phyloP scores from a whole-genome alignment of 2,329 filamentous ascomycete species.

The Trichoderma sp. region DNA sequence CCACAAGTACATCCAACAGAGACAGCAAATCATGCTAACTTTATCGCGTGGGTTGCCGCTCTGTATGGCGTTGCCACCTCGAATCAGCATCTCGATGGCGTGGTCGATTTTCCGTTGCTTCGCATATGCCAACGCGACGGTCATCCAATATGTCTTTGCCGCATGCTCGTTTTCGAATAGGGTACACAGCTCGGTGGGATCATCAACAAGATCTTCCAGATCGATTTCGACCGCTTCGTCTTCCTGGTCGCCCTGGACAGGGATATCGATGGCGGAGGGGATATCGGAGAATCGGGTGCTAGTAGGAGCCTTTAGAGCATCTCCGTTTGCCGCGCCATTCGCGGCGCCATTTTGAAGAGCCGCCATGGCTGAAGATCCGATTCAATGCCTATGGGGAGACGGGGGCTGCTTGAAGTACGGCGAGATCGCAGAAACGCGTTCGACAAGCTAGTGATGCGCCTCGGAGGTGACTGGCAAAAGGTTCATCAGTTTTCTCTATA shows the following conservation, averaged over 20 bases:
- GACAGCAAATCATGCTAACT: constrained; percentile 77
- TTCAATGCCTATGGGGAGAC: constrained; percentile 13
- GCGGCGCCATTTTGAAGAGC: constrained; percentile 45
- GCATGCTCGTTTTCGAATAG: constrained; percentile 93
- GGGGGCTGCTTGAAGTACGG: constrained; percentile 18
- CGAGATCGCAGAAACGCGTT: constrained; percentile 32
- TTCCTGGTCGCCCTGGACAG: constrained; percentile 63
- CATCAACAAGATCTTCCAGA: constrained; percentile 85
- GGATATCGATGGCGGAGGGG: constrained; percentile 65
- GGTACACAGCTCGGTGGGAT: constrained; percentile 92
- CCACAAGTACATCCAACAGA: constrained; percentile 90
- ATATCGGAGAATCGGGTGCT: constrained; percentile 66
- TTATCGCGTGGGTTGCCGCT: constrained; percentile 77
- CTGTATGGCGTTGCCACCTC: constrained; percentile 72
- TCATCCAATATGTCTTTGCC: constrained; percentile 93
- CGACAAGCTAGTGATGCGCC: constrained; percentile 35
- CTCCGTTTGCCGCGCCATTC: constrained; percentile 47
- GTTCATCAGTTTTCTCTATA: constrained; percentile 31
- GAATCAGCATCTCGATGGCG: constrained; percentile 70
- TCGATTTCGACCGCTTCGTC: constrained; percentile 88
- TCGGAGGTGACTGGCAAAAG: constrained; percentile 31
- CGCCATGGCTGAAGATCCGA: constrained; percentile 41
- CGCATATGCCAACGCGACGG: constrained; percentile 93
- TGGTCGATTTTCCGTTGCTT: constrained; percentile 94
- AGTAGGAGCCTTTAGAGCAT: constrained; percentile 38